Evolutionary conservation across 768 basidiomycete genomes (phyloP).

Genomic region (Dacryopinax spathularia): DNA sequence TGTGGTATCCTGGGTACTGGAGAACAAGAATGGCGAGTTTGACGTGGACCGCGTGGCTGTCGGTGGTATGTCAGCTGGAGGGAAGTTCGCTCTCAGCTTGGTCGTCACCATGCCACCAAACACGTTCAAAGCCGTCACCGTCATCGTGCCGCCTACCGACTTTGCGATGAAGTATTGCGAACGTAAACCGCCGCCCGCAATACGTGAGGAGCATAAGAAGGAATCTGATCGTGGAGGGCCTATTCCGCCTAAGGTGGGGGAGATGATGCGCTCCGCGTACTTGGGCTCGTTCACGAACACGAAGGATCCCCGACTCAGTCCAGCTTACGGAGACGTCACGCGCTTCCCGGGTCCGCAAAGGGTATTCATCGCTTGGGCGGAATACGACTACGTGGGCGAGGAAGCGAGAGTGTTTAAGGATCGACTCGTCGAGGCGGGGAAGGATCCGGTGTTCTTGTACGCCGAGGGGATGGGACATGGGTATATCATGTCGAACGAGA

Average conservation of each 20-base stretch:
- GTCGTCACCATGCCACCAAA: neutral
- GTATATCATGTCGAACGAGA: neutral
- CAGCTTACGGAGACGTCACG: neutral
- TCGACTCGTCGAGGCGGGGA: neutral
- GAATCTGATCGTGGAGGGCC: neutral
- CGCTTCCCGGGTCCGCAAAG: neutral
- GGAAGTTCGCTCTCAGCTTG: neutral
- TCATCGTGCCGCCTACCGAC: neutral
- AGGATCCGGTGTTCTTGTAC: conserved; percentile 1
- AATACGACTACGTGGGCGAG: conserved; percentile 2
- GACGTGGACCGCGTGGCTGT: neutral
- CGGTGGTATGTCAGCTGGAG: neutral
- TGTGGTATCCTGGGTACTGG: conserved; percentile 1
- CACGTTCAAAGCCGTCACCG: neutral
- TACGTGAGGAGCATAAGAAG: neutral
- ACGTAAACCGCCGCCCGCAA: neutral
- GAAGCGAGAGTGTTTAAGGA: neutral
- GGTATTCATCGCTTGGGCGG: neutral
- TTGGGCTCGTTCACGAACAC: neutral
- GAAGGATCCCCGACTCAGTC: conserved; percentile 4
- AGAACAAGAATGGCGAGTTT: neutral
- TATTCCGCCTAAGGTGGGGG: neutral
- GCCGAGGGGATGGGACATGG: conserved; percentile 5
- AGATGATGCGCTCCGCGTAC: neutral
- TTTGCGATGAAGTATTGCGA: neutral